Conservation (phyloP, 2,329 filamentous ascomycete genomes). For the Phialophora verrucosa region DNA sequence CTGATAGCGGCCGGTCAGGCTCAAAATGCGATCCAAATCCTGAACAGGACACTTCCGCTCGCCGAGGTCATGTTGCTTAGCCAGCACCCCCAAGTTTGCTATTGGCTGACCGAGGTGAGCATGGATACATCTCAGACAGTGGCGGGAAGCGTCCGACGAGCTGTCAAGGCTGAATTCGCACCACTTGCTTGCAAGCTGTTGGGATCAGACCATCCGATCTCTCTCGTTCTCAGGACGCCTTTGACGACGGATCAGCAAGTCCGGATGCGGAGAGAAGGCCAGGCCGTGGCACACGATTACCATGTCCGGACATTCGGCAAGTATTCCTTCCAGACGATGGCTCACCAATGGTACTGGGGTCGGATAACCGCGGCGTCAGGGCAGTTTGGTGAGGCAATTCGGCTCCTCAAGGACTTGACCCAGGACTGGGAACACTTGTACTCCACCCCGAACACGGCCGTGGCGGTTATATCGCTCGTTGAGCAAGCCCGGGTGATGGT, state of each 20-base stretch:
- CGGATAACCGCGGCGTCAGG: slow-evolving; percentile 10
- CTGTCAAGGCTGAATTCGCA: neutral
- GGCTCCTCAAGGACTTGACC: slow-evolving; percentile 9
- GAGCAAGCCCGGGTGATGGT: slow-evolving; percentile 20
- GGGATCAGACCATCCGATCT: slow-evolving; percentile 18
- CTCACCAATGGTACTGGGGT: slow-evolving; percentile 19
- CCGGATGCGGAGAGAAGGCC: slow-evolving; percentile 9
- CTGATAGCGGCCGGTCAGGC: slow-evolving; percentile 18
- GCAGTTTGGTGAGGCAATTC: slow-evolving; percentile 4
- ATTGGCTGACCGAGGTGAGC: slow-evolving; percentile 14
- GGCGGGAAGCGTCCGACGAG: slow-evolving; percentile 10
- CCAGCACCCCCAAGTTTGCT: slow-evolving; percentile 22
- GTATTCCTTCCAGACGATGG: slow-evolving; percentile 19
- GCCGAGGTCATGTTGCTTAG: slow-evolving; percentile 13
- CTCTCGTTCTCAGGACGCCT: slow-evolving; percentile 17
- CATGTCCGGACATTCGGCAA: slow-evolving; percentile 14
- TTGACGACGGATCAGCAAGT: slow-evolving; percentile 20
- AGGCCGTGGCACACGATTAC: slow-evolving; percentile 13
- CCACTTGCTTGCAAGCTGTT: slow-evolving; percentile 9
- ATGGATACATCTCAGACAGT: slow-evolving; percentile 22
- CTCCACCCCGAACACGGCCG: slow-evolving; percentile 13
- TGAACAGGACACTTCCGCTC: slow-evolving; percentile 8
- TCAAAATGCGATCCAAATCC: slow-evolving; percentile 4
- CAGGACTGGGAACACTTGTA: slow-evolving; percentile 12
- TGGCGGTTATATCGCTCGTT: slow-evolving; percentile 12